Percentiles rank a stretch among this genome's conserved stretches.
phyloP scores from a whole-genome alignment of 805 yeast genomes.

The Teunomyces kruisii region DNA sequence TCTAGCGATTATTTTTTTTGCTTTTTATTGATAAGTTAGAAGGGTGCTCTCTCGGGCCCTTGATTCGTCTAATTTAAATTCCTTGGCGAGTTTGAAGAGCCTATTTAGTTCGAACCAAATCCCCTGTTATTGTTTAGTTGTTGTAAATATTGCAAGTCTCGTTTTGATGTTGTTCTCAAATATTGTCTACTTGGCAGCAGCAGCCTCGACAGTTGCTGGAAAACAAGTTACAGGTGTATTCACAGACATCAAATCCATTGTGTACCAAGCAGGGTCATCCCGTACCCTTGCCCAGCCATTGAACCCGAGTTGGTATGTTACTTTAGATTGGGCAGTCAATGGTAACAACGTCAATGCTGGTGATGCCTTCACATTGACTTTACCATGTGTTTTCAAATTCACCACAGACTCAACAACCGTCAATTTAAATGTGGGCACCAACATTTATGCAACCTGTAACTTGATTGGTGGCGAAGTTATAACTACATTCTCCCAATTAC shows the following conservation, averaged over 20 bases:
- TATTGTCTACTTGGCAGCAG: conserved; percentile 1
- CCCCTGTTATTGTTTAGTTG: no score
- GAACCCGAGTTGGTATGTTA: conserved; percentile 13
- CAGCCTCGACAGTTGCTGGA: conserved; percentile 5
- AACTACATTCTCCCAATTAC: conserved; percentile 7
- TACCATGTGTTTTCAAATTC: conserved; percentile 17
- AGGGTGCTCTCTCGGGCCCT: no score
- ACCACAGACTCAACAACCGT: conserved; percentile 8
- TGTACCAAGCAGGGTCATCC: background rate
- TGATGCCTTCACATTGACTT: conserved; percentile 16
- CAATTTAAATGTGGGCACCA: conserved; percentile 8
- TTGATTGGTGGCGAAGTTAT: conserved; percentile 11
- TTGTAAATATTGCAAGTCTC: no score
- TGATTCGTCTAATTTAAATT: no score
- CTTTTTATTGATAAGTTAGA: no score
- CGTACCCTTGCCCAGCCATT: conserved; percentile 3
- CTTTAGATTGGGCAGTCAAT: conserved; percentile 11
- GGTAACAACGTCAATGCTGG: conserved; percentile 10
- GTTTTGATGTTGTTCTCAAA: conserved; percentile 1
- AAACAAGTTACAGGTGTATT: conserved; percentile 13
- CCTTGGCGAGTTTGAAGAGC: no score
- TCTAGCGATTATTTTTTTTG: no score
- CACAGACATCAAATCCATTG: conserved; percentile 12
- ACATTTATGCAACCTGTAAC: conserved; percentile 22
- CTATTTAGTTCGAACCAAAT: no score